Evolutionary conservation across 805 yeast genomes (phyloP).

Genomic region (Nakazawaea peltata): DNA sequence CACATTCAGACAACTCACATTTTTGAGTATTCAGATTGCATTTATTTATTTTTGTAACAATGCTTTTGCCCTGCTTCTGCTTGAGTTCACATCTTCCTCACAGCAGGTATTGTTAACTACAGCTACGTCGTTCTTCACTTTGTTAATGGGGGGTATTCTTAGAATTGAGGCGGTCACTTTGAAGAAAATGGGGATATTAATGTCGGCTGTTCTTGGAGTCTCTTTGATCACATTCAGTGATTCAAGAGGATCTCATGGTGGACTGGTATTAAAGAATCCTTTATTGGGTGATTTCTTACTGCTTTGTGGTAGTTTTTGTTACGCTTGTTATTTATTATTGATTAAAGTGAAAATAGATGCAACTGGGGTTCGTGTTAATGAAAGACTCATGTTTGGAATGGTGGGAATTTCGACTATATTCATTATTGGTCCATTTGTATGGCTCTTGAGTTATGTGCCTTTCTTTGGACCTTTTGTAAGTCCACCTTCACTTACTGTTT

Average conservation of each 20-base stretch:
- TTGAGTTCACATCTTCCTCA: slow-evolving; percentile 44
- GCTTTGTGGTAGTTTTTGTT: slow-evolving; percentile 35
- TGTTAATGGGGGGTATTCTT: slow-evolving; percentile 32
- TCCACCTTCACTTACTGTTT: slow-evolving; percentile 29
- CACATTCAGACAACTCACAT: slow-evolving; percentile 21
- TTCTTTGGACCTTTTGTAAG: slow-evolving; percentile 30
- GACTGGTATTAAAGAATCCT: slow-evolving; percentile 20
- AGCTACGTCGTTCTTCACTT: slow-evolving; percentile 42
- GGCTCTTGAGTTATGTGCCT: slow-evolving; percentile 26
- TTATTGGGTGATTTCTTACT: slow-evolving; percentile 38
- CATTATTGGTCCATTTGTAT: slow-evolving; percentile 30
- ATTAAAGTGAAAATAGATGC: slow-evolving; percentile 39
- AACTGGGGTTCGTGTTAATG: slow-evolving; percentile 33
- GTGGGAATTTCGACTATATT: slow-evolving; percentile 36
- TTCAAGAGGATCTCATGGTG: slow-evolving; percentile 4
- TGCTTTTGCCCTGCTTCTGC: slow-evolving; percentile 29
- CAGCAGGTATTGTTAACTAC: slow-evolving; percentile 44
- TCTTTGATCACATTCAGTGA: slow-evolving; percentile 32
- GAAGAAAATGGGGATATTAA: slow-evolving; percentile 33
- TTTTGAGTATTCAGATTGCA: slow-evolving; percentile 31
- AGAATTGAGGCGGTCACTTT: slow-evolving; percentile 34
- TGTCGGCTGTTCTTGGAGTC: slow-evolving; percentile 39
- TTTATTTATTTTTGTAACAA: slow-evolving; percentile 34
- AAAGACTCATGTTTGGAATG: slow-evolving; percentile 36
- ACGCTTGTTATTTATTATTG: slow-evolving; percentile 35